These are phyloP conservation scores for Spathaspora boniae DNA, from an alignment of 805 yeast genomes.

Conservation along the genomic window DNA sequence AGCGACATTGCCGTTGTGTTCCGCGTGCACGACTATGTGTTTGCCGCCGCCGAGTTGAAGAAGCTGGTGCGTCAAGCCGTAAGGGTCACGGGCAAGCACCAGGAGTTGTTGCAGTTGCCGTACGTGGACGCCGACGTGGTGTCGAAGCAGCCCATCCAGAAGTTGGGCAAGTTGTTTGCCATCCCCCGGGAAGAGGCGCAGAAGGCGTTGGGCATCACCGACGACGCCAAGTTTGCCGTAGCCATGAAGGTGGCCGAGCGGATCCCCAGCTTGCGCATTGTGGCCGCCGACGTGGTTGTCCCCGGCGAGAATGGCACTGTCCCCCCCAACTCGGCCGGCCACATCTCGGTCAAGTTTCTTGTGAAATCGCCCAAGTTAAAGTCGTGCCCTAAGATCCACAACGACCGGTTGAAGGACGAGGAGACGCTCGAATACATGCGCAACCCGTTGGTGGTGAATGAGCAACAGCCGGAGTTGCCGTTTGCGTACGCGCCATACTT, in stretches of 20 bases:
- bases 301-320: constrained; percentile 79
- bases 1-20: constrained; percentile 80
- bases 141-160: constrained; percentile 44
- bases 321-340: constrained; percentile 64
- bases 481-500: constrained; percentile 69
- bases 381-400: constrained; percentile 45
- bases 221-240: constrained; percentile 41
- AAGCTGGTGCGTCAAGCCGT: constrained; percentile 77
- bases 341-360: constrained; percentile 70
- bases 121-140: constrained; percentile 53
- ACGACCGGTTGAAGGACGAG: constrained; percentile 46
- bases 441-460: constrained; percentile 67
- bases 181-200: constrained; percentile 53
- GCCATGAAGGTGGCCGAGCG: constrained; percentile 55
- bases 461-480: constrained; percentile 68
- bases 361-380: constrained; percentile 72
- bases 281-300: constrained; percentile 72
- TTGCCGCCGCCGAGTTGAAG: constrained; percentile 60
- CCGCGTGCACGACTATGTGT: constrained; percentile 65
- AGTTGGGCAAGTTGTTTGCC: constrained; percentile 68
- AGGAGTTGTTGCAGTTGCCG: constrained; percentile 80
- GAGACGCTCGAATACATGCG: constrained; percentile 63
- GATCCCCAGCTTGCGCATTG: constrained; percentile 65
- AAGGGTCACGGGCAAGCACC: constrained; percentile 46
- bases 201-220: constrained; percentile 52